Percentiles rank a stretch among this genome's conserved stretches.
Conservation (phyloP, 805 yeast genomes). For the Sugiyamaella marilandica region DNA sequence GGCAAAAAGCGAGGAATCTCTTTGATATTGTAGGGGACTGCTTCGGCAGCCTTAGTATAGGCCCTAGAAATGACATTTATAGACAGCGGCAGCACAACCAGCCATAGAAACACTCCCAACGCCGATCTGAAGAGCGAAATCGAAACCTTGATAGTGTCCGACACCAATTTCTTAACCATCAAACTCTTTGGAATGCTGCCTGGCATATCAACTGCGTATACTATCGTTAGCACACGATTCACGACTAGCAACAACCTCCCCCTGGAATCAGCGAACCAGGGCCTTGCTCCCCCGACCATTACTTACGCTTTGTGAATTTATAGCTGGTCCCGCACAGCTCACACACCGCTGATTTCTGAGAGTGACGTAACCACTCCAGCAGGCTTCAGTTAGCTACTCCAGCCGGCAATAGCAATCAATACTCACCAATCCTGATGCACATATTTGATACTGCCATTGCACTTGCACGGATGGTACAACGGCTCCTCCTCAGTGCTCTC, state of each 20-base stretch:
- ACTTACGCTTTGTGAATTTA: slow-evolving; percentile 48
- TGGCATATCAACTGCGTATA: slow-evolving; percentile 65
- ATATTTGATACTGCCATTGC: slow-evolving; percentile 88
- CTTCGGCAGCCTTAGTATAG: slow-evolving; percentile 20
- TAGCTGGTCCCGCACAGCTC: slow-evolving; percentile 83
- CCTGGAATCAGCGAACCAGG: background rate
- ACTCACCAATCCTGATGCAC: slow-evolving; percentile 81
- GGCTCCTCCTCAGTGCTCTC: slow-evolving; percentile 80
- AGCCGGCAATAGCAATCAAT: background rate
- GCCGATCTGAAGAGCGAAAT: slow-evolving; percentile 20
- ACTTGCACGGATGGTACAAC: slow-evolving; percentile 84
- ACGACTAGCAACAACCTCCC: background rate
- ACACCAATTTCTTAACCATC: slow-evolving; percentile 39
- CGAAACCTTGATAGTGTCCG: slow-evolving; percentile 16
- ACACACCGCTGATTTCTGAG: slow-evolving; percentile 62
- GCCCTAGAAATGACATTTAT: slow-evolving; percentile 21
- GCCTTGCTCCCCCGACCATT: background rate
- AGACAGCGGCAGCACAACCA: slow-evolving; percentile 26
- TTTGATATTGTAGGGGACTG: slow-evolving; percentile 16
- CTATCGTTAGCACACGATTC: slow-evolving; percentile 14
- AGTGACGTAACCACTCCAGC: slow-evolving; percentile 76
- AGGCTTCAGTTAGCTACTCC: slow-evolving; percentile 32
- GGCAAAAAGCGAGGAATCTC: background rate
- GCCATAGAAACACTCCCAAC: slow-evolving; percentile 24
- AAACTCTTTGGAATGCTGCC: slow-evolving; percentile 50